phyloP scores from a whole-genome alignment of 805 yeast species.

The Sugiyamaella valdiviana region DNA sequence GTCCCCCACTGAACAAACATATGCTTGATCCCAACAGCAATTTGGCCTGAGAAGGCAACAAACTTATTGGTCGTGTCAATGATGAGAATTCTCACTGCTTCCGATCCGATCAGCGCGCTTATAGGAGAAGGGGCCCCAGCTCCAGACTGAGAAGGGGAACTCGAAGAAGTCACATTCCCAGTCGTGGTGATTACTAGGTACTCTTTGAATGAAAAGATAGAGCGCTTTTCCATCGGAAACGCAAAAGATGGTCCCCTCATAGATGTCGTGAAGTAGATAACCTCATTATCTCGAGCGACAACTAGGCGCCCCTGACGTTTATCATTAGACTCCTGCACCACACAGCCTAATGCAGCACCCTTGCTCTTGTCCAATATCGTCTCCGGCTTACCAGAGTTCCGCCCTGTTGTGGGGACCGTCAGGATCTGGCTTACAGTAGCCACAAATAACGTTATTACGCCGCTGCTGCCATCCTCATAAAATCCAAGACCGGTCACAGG shows the following conservation, averaged over 20 bases:
- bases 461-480: slow-evolving; percentile 28
- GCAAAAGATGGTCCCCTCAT: slow-evolving; percentile 41
- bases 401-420: slow-evolving; percentile 69
- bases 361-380: slow-evolving; percentile 37
- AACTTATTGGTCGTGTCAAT: slow-evolving; percentile 66
- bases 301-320: slow-evolving; percentile 42
- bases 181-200: slow-evolving; percentile 56
- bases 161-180: slow-evolving; percentile 27
- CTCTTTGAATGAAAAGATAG: slow-evolving; percentile 44
- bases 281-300: slow-evolving; percentile 57
- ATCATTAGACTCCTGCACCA: slow-evolving; percentile 31
- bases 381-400: slow-evolving; percentile 63
- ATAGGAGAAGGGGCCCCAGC: slow-evolving; percentile 6
- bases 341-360: slow-evolving; percentile 45
- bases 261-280: slow-evolving; percentile 52
- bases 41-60: slow-evolving; percentile 59
- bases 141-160: slow-evolving; percentile 12
- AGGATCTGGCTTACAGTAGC: slow-evolving; percentile 69
- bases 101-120: slow-evolving; percentile 18
- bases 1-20: slow-evolving; percentile 53
- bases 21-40: slow-evolving; percentile 59
- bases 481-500: slow-evolving; percentile 77
- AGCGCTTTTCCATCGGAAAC: slow-evolving; percentile 51
- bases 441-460: slow-evolving; percentile 45
- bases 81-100: slow-evolving; percentile 54